Evolutionary conservation across 768 basidiomycete species (phyloP).

Genomic region (Xerocomus potaroensis): DNA sequence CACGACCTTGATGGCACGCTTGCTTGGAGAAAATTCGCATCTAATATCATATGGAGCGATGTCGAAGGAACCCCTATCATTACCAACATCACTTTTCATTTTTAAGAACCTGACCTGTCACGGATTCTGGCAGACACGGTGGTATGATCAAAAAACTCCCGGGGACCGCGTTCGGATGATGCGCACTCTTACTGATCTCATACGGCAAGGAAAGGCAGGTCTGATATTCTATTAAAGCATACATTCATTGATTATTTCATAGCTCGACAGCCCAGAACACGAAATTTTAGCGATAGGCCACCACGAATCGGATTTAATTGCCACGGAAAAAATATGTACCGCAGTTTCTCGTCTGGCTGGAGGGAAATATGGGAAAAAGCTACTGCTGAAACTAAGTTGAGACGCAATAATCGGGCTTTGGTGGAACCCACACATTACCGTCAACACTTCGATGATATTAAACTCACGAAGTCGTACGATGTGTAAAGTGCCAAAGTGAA

Average conservation of each 20-base stretch:
- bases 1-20: constrained; percentile 63
- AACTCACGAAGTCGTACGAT: background rate
- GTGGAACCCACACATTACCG: too few species aligned
- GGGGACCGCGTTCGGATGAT: constrained; percentile 52
- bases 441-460: background rate
- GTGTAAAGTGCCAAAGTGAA: too few species aligned
- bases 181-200: constrained; percentile 46
- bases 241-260: constrained; percentile 2
- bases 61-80: constrained; percentile 74
- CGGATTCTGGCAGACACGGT: constrained; percentile 77
- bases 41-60: constrained; percentile 89
- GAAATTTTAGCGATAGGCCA: constrained; percentile 55
- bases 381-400: constrained; percentile 41
- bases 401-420: constrained; percentile 12
- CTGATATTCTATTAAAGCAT: background rate
- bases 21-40: constrained; percentile 64
- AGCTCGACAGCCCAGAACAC: constrained; percentile 69
- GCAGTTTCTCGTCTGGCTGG: constrained; percentile 30
- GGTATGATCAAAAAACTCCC: constrained; percentile 52
- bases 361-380: constrained; percentile 47
- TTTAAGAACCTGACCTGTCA: constrained; percentile 77
- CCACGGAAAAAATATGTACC: constrained; percentile 31
- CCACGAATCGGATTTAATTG: constrained; percentile 37
- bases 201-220: constrained; percentile 50
- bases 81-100: constrained; percentile 78